Evolutionary conservation across 148 eudicot genomes (phyloP), one percentile per base, ranked within the genome.

Genomic region (Simmondsia chinensis): DNA sequence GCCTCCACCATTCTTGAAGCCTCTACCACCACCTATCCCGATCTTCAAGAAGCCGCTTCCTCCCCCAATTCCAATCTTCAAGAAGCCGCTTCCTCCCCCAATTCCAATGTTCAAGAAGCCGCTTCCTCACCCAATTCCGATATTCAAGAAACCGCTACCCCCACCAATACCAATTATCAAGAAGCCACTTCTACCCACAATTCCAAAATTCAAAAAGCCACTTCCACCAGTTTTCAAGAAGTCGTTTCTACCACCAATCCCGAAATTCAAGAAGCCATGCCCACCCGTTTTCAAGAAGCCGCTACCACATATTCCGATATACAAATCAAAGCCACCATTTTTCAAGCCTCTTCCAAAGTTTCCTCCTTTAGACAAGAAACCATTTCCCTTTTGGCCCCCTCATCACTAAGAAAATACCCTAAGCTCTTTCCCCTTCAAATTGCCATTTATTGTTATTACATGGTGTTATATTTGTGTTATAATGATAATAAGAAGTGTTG

Each of bases 291-390:
- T 41, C 20, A 38, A 60, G 56, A 41, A 22, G 44, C 18, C 20
- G 37, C 66, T 57, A 25, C 56, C 64, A 21, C 56, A 61, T 0
- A 19, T 55, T 27, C 72, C 65, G 11, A 23, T 32, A 33, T 46
- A 46, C 39, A 69, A 63, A 47, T 57, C 64, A 20, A 53, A 30
- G 13, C 46, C 37, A 19, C 51, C 32, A 7, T 55, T 55, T 3
- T n/a, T n/a, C n/a, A n/a, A n/a, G n/a, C 66, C 66, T 10, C 11
- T 60, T 0, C 46, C 46, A 2, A 4, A 34, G 2, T 18, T 61
- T 43, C 69, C 69, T 56, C 59, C 54, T 13, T 18, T 63, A 5
- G 33, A 14, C 17, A 48, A 59, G 50, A 69, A 69, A 39, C 69
- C 60, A 17, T 57, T 31, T 34, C 73, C 66, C 37, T 34, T 54